phyloP scores from a whole-genome alignment of 495 filamentous ascomycete species.

The Lophiotrema nucula region DNA sequence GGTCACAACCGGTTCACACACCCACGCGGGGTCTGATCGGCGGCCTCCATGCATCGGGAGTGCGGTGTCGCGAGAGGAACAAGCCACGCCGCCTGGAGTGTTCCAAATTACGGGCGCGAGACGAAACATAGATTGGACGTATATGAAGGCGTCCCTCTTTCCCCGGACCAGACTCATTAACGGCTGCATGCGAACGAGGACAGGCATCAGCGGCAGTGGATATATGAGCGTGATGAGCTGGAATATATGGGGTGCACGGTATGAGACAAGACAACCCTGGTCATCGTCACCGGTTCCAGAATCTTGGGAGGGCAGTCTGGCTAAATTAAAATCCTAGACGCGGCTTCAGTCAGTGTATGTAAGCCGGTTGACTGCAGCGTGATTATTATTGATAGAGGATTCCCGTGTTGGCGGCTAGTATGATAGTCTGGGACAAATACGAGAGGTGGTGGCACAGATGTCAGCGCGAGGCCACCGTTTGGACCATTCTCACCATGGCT shows the following conservation, averaged over 20 bases:
- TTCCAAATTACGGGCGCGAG: constrained; percentile 21
- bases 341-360: neutral
- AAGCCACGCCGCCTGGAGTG: neutral
- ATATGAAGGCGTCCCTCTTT: constrained; percentile 3
- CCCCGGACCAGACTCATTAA: constrained; percentile 10
- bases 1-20: neutral
- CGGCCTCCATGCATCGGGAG: constrained; percentile 2
- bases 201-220: constrained; percentile 3
- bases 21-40: constrained; percentile 22
- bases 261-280: neutral
- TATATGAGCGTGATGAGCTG: constrained; percentile 22
- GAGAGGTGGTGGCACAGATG: constrained; percentile 8
- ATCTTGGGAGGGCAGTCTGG: constrained; percentile 16
- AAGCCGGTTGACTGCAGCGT: neutral
- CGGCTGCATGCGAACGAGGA: constrained; percentile 3
- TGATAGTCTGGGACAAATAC: constrained; percentile 1
- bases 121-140: constrained; percentile 24
- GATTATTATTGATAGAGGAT: constrained; percentile 8
- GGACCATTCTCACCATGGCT: neutral
- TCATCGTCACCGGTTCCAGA: constrained; percentile 3
- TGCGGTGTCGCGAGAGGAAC: neutral
- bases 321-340: constrained; percentile 11
- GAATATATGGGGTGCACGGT: constrained; percentile 4
- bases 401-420: constrained; percentile 7
- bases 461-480: neutral